These are phyloP conservation scores for Luvunga scandens DNA, from an alignment of 345 rosid genomes.

Conservation along the genomic window DNA sequence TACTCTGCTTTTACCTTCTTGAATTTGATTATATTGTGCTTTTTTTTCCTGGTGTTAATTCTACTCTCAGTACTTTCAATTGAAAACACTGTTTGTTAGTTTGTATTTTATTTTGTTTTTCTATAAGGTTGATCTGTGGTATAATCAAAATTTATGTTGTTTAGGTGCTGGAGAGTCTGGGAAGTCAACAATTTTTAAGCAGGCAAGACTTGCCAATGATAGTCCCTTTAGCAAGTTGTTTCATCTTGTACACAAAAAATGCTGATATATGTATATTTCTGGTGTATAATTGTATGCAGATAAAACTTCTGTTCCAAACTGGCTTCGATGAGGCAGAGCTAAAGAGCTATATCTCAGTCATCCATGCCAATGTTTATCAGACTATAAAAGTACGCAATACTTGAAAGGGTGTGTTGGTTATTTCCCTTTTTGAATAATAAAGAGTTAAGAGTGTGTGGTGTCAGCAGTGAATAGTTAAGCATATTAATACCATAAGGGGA, in stretches of 20 bases:
- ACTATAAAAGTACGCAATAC: conserved; percentile 95
- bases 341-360: conserved; percentile 85
- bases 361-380: conserved; percentile 97
- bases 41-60: background rate
- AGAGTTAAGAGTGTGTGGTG: conserved; percentile 27
- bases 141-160: conserved; percentile 15
- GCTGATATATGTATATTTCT: conserved; percentile 4
- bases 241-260: background rate
- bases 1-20: background rate
- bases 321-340: conserved; percentile 91
- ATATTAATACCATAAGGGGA: background rate
- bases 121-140: conserved; percentile 3
- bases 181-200: conserved; percentile 98
- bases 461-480: conserved; percentile 19
- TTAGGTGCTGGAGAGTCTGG: conserved; percentile 99
- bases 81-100: background rate
- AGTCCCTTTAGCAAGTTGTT: background rate
- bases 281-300: conserved; percentile 41
- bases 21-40: background rate
- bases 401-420: conserved; percentile 73
- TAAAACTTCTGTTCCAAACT: conserved; percentile 94
- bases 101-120: background rate
- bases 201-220: conserved; percentile 43
- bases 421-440: conserved; percentile 45
- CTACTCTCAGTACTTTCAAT: conserved; percentile 1